Evolutionary conservation across 2,329 filamentous ascomycete species (phyloP).

Genomic region (Nemania sp.): DNA sequence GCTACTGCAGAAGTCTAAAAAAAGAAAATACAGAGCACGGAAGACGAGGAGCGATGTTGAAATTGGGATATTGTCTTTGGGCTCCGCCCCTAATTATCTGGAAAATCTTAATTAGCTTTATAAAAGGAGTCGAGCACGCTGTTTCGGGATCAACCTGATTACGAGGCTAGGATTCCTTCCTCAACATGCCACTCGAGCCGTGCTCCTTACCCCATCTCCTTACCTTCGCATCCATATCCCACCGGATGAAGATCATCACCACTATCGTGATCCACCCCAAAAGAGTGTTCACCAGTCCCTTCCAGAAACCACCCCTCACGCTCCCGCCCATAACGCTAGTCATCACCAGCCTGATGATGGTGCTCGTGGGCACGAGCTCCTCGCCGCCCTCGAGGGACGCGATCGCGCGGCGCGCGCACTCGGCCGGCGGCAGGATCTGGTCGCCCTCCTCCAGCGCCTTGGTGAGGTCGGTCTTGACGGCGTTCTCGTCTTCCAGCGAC

Average conservation of each 20-base stretch:
- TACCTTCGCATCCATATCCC: conserved; percentile 47
- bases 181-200: conserved; percentile 32
- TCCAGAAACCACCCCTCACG: conserved; percentile 39
- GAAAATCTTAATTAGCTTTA: no score
- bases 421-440: conserved; percentile 52
- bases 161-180: conserved; percentile 1
- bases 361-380: conserved; percentile 65
- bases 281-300: conserved; percentile 40
- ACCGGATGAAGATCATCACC: conserved; percentile 45
- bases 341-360: conserved; percentile 62
- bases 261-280: conserved; percentile 43
- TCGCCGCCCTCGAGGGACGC: conserved; percentile 65
- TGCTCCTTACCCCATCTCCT: conserved; percentile 41
- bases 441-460: conserved; percentile 46
- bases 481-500: conserved; percentile 49
- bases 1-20: no score
- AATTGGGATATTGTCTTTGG: no score
- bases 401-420: conserved; percentile 63
- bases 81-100: no score
- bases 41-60: no score
- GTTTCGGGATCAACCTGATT: no score
- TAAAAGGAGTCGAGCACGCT: no score
- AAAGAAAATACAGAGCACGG: no score
- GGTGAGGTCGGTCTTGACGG: conserved; percentile 45
- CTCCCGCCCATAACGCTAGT: conserved; percentile 44